Evolutionary conservation across 225 moss, liverwort and hornwort species (phyloP), one percentile per base, ranked within the genome.

Genomic region (Takakia lepidozioides): DNA sequence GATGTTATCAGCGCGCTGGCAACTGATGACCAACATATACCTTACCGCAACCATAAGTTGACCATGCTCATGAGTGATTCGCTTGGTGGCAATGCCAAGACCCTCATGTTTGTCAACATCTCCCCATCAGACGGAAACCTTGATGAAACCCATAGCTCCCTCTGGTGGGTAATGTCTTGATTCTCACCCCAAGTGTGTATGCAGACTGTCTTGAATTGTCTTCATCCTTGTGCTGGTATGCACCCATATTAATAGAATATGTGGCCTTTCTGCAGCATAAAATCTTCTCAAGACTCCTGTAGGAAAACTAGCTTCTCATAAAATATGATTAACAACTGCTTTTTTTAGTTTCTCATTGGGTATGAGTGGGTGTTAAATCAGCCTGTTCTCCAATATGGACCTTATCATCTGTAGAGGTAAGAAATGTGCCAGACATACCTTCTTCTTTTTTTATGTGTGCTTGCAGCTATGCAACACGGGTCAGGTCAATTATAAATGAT

Each of bases 21-120:
- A 42, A 93, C 93, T 10, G 88, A 93, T 34, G 93, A 93, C 52
- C 70, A 85, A 40, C 88, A 88, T 54, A 88, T 93, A 52, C 93
- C 93, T 28, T 93, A 93, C 63, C 85, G 93, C 15, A 93, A 93
- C 52, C 93, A 93, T 47, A 93, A 93, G 71, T 69, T 93, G 30
- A 93, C 93, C 27, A 93, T 93, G 93, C 83, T 93, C 30, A 93
- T 93, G 93, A 93, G 93, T 54, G 93, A 93, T 60, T 93, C 93
- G 27, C 73, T 93, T 48, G 93, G 93, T 66, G 93, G 93, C 62
- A 93, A 93, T 65, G 93, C 93, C 0, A 93, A 93, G 62, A 93
- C 93, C 34, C 88, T 93, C 11, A 93, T 93, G 93, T 93, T 88
- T 70, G 93, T 93, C 30, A 93, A 93, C 69, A 93, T 88, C 57